Percentiles rank a stretch among this genome's conserved stretches.
These are phyloP conservation scores for Dactylellina drechsleri DNA, from an alignment of 2,329 filamentous ascomycete species.

Conservation along the genomic window DNA sequence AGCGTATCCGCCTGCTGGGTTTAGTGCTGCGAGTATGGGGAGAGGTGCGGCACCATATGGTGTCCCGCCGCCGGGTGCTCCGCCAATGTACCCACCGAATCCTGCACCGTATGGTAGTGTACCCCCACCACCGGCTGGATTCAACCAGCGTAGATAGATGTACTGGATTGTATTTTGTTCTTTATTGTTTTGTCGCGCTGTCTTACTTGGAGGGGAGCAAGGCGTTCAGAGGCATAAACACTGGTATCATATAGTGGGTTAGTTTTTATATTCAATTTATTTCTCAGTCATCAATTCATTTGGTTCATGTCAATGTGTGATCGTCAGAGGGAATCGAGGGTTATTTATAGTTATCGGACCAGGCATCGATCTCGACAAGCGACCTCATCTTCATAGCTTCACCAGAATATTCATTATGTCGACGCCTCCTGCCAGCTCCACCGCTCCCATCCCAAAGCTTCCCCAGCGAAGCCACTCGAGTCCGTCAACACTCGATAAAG, in stretches of 20 bases:
- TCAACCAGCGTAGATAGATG: constrained; percentile 47
- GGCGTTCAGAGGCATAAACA: constrained; percentile 34
- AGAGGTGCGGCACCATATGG: constrained; percentile 43
- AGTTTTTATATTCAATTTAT: constrained; percentile 13
- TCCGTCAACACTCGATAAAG: constrained; percentile 18
- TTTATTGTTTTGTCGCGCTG: constrained; percentile 7
- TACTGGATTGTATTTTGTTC: background rate
- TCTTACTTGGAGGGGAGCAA: background rate
- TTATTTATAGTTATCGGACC: background rate
- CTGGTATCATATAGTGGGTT: constrained; percentile 37
- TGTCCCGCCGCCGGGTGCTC: constrained; percentile 41
- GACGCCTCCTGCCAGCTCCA: background rate
- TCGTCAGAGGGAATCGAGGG: background rate
- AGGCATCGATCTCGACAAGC: background rate
- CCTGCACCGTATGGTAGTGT: constrained; percentile 46
- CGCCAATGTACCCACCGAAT: constrained; percentile 50
- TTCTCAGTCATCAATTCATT: background rate
- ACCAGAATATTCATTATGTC: constrained; percentile 19
- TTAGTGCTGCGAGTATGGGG: constrained; percentile 40
- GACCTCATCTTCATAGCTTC: background rate
- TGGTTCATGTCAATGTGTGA: background rate
- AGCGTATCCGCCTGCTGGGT: constrained; percentile 44
- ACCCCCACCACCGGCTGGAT: constrained; percentile 43
- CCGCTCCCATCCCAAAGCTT: background rate
- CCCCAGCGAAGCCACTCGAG: constrained; percentile 3